A percentile compares a stretch with the other conserved stretches of the same genome.
These are phyloP conservation scores for Coprinopsis sp. DNA, from an alignment of 768 basidiomycete species.

Conservation along the genomic window DNA sequence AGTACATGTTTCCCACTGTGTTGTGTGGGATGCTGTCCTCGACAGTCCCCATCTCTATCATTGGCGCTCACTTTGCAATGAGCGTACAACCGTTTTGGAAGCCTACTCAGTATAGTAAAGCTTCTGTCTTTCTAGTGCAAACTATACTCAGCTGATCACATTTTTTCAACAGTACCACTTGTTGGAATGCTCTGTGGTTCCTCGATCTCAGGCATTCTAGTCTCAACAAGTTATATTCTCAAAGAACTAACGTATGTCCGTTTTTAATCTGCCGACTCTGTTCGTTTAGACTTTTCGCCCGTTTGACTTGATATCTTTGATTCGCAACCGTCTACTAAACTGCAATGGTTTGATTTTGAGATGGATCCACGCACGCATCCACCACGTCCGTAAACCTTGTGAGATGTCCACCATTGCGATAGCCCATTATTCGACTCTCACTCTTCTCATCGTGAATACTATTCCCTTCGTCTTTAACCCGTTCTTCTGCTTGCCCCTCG, in stretches of 20 bases:
- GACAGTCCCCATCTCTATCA: conserved; percentile 73
- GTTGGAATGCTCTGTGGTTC: conserved; percentile 85
- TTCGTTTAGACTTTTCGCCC: too few species aligned
- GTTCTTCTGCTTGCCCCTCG: too few species aligned
- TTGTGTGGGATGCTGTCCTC: conserved; percentile 65
- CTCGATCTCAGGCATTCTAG: conserved; percentile 71
- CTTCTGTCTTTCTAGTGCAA: neutral
- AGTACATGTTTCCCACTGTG: conserved; percentile 71
- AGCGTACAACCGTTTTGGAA: conserved; percentile 74
- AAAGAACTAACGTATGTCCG: conserved; percentile 70
- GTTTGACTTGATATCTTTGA: too few species aligned
- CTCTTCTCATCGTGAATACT: too few species aligned
- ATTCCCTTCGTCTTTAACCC: too few species aligned
- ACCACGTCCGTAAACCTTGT: too few species aligned
- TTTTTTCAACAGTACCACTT: conserved; percentile 68
- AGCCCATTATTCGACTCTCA: neutral
- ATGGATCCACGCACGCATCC: too few species aligned
- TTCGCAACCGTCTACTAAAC: too few species aligned
- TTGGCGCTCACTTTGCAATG: conserved; percentile 77
- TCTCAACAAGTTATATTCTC: conserved; percentile 62
- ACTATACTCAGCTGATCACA: neutral
- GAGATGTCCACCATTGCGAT: too few species aligned
- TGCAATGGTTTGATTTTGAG: too few species aligned
- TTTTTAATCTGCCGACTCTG: too few species aligned
- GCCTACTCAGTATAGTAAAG: conserved; percentile 74